Evolutionary conservation across 2,329 filamentous ascomycete species (phyloP), one percentile per base, ranked within the genome.

Genomic region (Rachicladosporium sp.): DNA sequence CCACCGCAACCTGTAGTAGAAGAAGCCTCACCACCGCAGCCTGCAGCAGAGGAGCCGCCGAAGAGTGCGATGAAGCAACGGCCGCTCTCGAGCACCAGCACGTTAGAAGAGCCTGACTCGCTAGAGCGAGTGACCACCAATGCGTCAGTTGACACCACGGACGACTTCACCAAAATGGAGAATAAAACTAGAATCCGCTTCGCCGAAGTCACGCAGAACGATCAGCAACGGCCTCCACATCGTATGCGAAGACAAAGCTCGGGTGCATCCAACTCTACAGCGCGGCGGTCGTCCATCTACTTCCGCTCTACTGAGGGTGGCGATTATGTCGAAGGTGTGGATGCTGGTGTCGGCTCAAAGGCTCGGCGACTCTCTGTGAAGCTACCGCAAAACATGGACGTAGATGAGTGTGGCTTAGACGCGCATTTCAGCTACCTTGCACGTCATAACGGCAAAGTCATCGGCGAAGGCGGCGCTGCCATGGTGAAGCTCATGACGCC

Each of bases 401-500:
- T 60, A 4, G 56, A 58, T 31, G 51, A 52, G 37, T 50, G 79
- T 47, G 70, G 74, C 46, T 44, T 60, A 29, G 52, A 58, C 23
- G 50, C 55, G 29, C 51, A 59, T 36, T 60, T 58, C 44, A 80
- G 76, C 60, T 76, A 82, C 48, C 65, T 89, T 37, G 69, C 83
- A 27, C 80, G 82, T 6, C 76, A 78, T 32, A 74, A 82, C 51
- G 79, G 81, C 31, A 86, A 82, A 62, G 73, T 80, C 44, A 67
- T 93, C 5, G 87, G 86, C 44, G 84, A 83, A 60, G 87, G 87
- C 32, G 82, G 83, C 8, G 88, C 83, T 4, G 85, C 84, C 33
- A 81, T 82, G 49, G 86, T 93, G 15, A 82, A 77, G 29, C 70
- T 89, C 44, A 91, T 93, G 82, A 70, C 69, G 42, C 74, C 79